A percentile compares a stretch with the other conserved stretches of the same genome.
Evolutionary conservation across 371 early-diverging fungal species (phyloP).

Genomic region (Syncephalastrum sp.): DNA sequence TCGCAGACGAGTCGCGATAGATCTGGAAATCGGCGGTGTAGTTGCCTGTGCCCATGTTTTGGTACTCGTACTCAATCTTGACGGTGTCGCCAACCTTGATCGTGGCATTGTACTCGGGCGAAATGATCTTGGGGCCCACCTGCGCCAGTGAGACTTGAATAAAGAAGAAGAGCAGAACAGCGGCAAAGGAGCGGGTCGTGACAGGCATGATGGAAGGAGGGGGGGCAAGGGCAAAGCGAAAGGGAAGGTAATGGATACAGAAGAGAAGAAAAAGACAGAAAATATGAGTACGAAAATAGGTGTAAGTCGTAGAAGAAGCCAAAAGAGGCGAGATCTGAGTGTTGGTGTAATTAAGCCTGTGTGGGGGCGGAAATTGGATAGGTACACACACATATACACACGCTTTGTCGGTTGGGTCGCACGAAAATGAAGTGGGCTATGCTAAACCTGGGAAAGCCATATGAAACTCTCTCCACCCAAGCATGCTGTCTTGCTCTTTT

Average conservation of each 20-base stretch:
- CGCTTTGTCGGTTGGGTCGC: not conserved
- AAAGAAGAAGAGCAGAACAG: slow-evolving; percentile 1
- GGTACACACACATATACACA: not conserved
- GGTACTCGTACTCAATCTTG: slow-evolving; percentile 31
- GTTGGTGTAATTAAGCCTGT: not conserved
- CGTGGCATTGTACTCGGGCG: slow-evolving; percentile 30
- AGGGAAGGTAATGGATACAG: slow-evolving; percentile 4
- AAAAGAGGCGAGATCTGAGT: slow-evolving; percentile 2
- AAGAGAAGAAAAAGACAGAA: not conserved
- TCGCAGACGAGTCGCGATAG: slow-evolving; percentile 24
- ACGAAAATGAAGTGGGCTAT: no score
- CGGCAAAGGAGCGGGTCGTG: slow-evolving; percentile 3
- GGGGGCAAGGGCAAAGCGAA: not conserved
- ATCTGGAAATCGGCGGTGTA: slow-evolving; percentile 30
- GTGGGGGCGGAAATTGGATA: slow-evolving; percentile 1
- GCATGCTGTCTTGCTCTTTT: no score
- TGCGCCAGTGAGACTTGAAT: slow-evolving; percentile 23
- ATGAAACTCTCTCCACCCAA: not conserved
- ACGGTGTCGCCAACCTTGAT: slow-evolving; percentile 27
- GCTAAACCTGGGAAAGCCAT: slow-evolving; percentile 9
- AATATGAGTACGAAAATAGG: not conserved
- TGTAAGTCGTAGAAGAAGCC: no score
- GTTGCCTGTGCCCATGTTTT: slow-evolving; percentile 39
- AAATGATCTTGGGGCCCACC: slow-evolving; percentile 28
- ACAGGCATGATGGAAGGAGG: not conserved